phyloP scores from a whole-genome alignment of 2,329 filamentous ascomycete genomes.

The Monosporascus sp. region DNA sequence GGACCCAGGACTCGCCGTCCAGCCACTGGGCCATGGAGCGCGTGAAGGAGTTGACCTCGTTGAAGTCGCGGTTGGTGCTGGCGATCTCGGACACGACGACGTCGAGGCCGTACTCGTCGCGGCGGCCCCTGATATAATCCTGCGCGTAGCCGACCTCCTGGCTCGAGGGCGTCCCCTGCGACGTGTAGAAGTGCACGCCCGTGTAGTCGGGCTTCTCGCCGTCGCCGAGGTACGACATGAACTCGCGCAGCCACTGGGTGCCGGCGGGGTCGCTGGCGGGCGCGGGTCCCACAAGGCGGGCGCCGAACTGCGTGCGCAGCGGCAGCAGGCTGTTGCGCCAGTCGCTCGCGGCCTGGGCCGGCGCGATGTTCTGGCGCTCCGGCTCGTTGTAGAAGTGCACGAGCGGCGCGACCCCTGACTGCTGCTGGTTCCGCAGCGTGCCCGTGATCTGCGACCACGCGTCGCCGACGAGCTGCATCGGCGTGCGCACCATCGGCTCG shows the following conservation, averaged over 20 bases:
- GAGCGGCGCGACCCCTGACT: constrained; percentile 18
- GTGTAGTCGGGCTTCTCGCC: constrained; percentile 35
- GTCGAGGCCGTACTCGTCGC: constrained; percentile 26
- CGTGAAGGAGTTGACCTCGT: constrained; percentile 34
- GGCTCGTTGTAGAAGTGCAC: constrained; percentile 44
- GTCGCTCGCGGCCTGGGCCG: constrained; percentile 30
- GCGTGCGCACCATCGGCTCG: constrained; percentile 41
- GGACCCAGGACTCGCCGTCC: constrained; percentile 35
- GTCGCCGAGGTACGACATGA: constrained; percentile 30
- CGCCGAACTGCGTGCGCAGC: constrained; percentile 19
- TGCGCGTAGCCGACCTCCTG: constrained; percentile 28
- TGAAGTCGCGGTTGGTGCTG: constrained; percentile 30
- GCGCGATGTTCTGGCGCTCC: constrained; percentile 31
- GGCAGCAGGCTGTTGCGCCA: constrained; percentile 35
- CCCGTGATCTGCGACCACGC: constrained; percentile 26
- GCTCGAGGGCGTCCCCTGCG: constrained; percentile 11
- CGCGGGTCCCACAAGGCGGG: constrained; percentile 33
- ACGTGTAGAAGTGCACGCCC: constrained; percentile 39
- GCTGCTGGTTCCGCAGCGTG: constrained; percentile 11
- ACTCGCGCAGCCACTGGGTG: constrained; percentile 35
- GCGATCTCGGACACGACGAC: constrained; percentile 37
- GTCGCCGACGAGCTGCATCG: constrained; percentile 29
- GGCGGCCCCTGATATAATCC: constrained; percentile 30
- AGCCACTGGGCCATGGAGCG: constrained; percentile 36
- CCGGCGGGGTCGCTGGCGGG: constrained; percentile 34